These are phyloP conservation scores for Oryza meridionalis DNA, from an alignment of 176 grass and related monocot genomes.

Conservation along the genomic window DNA sequence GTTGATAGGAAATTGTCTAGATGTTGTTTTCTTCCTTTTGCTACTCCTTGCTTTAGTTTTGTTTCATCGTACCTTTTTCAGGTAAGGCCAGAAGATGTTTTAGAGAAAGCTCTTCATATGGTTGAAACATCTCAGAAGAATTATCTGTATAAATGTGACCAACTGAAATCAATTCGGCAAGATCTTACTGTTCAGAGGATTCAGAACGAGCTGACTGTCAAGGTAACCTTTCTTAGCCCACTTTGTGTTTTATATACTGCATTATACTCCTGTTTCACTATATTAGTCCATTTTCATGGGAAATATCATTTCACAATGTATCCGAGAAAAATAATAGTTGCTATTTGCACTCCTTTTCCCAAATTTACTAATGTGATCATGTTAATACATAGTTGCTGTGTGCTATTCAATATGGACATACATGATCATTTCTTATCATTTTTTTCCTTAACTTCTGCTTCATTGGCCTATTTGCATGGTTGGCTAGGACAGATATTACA, in stretches of 20 bases:
- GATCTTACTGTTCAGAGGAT: slow-evolving; percentile 96
- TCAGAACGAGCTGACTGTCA: slow-evolving; percentile 76
- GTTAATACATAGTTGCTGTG: background rate
- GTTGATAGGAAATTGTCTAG: slow-evolving; percentile 23
- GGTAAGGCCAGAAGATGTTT: slow-evolving; percentile 89
- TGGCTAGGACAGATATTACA: background rate
- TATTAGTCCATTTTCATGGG: background rate
- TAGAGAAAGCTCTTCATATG: slow-evolving; percentile 91
- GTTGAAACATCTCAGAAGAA: slow-evolving; percentile 82
- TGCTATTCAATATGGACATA: background rate
- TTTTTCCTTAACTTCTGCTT: background rate
- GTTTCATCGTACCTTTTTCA: slow-evolving; percentile 44
- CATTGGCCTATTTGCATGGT: background rate
- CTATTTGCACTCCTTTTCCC: background rate
- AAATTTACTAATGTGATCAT: background rate
- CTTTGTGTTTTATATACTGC: slow-evolving; percentile 3
- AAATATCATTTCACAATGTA: background rate
- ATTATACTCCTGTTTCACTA: background rate
- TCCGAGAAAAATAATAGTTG: too few species aligned
- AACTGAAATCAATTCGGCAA: slow-evolving; percentile 97
- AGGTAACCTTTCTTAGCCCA: slow-evolving; percentile 57
- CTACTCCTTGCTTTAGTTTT: slow-evolving; percentile 36
- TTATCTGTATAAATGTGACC: slow-evolving; percentile 97
- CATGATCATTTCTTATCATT: background rate
- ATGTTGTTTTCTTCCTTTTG: background rate